Evolutionary conservation across 2,329 filamentous ascomycete species (phyloP), one percentile per base, ranked within the genome.

Genomic region (Sclerotinia minor): DNA sequence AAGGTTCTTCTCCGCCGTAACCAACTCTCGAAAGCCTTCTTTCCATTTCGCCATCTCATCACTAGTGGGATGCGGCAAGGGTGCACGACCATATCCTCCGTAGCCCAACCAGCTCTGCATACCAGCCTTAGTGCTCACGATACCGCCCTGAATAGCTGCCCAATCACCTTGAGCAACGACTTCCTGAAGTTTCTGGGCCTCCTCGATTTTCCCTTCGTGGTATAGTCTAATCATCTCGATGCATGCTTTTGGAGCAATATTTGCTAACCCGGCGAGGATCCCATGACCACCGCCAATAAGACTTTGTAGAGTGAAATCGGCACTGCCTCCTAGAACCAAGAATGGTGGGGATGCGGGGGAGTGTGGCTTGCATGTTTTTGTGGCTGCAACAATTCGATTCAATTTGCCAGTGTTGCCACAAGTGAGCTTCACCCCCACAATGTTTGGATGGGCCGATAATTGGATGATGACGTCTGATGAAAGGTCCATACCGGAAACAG

Each of bases 361-460:
- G 24, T 71, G 69, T 44, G 69, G 84, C 82, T 74, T 83, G 82
- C 69, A 85, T 82, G 64, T 83, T 84, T 60, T 89, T 80, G 75
- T 85, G 81, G 67, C 85, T 79, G 83, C 81, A 9, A 83, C 84
- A 61, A 86, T 78, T 72, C 85, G 78, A 73, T 84, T 83, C 69
- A 87, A 79, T 76, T 88, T 88, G 61, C 85, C 85, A 29, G 84
- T 86, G 82, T 92, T 96, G 73, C 92, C 92, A 78, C 92, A 96
- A 52, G 92, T 96, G 82, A 97, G 95, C 79, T 96, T 96, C 68
- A 92, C 93, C 70, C 92, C 92, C 71, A 92, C 83, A 75, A 97
- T 92, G 81, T 96, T 96, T 73, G 89, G 87, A 79, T 96, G 92
- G 76, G 87, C 81, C 53, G 90, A 90, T 59, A 96, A 87, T 78